These are phyloP conservation scores for Aspergillus fumigatiaffinis DNA, from an alignment of 2,329 filamentous ascomycete genomes.

Conservation along the genomic window DNA sequence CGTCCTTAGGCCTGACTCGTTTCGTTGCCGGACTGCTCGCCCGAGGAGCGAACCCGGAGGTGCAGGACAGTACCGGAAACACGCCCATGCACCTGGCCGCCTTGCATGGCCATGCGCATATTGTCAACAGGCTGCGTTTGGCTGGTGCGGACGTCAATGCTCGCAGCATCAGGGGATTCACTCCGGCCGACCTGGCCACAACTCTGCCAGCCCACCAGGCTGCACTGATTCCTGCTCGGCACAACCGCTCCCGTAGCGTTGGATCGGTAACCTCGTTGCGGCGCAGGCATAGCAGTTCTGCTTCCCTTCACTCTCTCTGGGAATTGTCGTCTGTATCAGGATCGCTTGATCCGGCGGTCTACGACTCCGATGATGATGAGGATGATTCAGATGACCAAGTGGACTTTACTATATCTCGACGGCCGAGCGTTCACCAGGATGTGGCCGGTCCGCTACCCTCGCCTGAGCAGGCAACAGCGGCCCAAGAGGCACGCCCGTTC, in stretches of 20 bases:
- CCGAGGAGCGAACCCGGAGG: slow-evolving; percentile 71
- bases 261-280: slow-evolving; percentile 53
- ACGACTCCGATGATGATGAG: slow-evolving; percentile 35
- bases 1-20: slow-evolving; percentile 68
- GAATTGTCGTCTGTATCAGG: slow-evolving; percentile 50
- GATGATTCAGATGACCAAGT: slow-evolving; percentile 23
- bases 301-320: slow-evolving; percentile 65
- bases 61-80: slow-evolving; percentile 73
- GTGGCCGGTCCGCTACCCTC: slow-evolving; percentile 18
- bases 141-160: slow-evolving; percentile 69
- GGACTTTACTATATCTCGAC: slow-evolving; percentile 30
- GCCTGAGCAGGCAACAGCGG: slow-evolving; percentile 22
- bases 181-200: slow-evolving; percentile 66
- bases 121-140: slow-evolving; percentile 70
- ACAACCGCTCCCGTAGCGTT: slow-evolving; percentile 63
- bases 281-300: slow-evolving; percentile 59
- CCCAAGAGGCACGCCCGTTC: slow-evolving; percentile 30
- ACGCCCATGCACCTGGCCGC: slow-evolving; percentile 79
- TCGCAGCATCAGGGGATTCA: slow-evolving; percentile 66
- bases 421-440: slow-evolving; percentile 36
- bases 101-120: slow-evolving; percentile 69
- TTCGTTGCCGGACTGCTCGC: slow-evolving; percentile 74
- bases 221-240: slow-evolving; percentile 59
- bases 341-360: slow-evolving; percentile 42
- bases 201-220: slow-evolving; percentile 62